phyloP scores from a whole-genome alignment of 208 protist species.

The Wallacemonas sp. region DNA sequence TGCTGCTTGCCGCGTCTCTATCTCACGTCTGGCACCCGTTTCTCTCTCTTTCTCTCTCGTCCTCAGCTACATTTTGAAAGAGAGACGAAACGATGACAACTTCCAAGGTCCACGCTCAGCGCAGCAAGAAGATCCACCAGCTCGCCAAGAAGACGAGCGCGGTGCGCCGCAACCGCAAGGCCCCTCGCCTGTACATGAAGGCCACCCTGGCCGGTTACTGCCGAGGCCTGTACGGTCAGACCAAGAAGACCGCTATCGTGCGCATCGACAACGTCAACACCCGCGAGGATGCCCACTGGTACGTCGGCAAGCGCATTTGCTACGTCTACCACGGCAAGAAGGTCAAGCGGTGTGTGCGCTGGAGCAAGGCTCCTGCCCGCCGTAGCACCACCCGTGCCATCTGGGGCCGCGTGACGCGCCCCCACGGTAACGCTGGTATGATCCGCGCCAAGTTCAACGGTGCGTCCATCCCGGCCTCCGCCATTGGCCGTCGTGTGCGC shows the following conservation, averaged over 20 bases:
- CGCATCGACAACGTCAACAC: constrained; percentile 97
- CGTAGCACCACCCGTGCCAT: constrained; percentile 94
- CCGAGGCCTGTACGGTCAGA: constrained; percentile 92
- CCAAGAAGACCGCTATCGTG: constrained; percentile 94
- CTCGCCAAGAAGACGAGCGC: constrained; percentile 82
- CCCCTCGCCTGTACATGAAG: constrained; percentile 93
- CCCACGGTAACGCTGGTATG: constrained; percentile 97
- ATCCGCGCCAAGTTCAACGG: constrained; percentile 97
- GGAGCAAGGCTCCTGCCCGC: constrained; percentile 86
- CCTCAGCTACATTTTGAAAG: background rate
- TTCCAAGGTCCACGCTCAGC: constrained; percentile 77
- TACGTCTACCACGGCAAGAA: constrained; percentile 98
- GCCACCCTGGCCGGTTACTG: constrained; percentile 90
- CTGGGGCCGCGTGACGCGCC: constrained; percentile 96
- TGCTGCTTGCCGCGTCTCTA: constrained; percentile 1
- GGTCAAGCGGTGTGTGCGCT: constrained; percentile 91
- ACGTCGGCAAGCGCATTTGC: constrained; percentile 98
- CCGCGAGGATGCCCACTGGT: constrained; percentile 95
- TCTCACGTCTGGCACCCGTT: background rate
- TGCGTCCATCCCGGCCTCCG: constrained; percentile 93
- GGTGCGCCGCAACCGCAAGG: constrained; percentile 85
- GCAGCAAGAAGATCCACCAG: constrained; percentile 92
- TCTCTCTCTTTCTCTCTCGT: background rate
- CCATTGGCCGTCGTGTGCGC: constrained; percentile 95
- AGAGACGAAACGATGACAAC: constrained; percentile 44